Percentiles rank a stretch among this genome's conserved stretches.
phyloP scores from a whole-genome alignment of 2,329 filamentous ascomycete species.

The Phialocephala sp. region DNA sequence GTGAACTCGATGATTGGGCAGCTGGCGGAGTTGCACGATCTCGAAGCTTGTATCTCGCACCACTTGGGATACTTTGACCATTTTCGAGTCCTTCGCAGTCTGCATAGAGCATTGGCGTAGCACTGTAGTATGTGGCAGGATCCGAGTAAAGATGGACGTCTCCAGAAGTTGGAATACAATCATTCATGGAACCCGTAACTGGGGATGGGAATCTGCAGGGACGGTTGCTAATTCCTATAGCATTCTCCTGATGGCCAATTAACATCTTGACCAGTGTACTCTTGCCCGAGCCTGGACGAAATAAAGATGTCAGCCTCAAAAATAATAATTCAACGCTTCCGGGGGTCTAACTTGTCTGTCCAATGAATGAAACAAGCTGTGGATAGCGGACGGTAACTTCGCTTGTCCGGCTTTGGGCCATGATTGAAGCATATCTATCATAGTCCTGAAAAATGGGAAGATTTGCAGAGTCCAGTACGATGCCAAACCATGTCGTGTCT shows the following conservation, averaged over 20 bases:
- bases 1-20: too few relatives aligned
- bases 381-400: not conserved
- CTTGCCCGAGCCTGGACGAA: slow-evolving; percentile 3
- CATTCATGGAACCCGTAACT: not conserved
- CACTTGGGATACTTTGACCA: slow-evolving; percentile 10
- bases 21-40: too few relatives aligned
- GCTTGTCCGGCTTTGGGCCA: not conserved
- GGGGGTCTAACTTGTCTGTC: not conserved
- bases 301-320: not conserved
- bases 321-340: not conserved
- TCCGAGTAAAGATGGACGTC: slow-evolving; percentile 16
- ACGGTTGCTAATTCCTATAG: not conserved
- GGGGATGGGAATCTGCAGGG: not conserved
- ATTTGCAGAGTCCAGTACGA: not conserved
- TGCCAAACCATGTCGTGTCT: slow-evolving; percentile 9
- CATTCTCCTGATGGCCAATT: not conserved
- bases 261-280: slow-evolving; percentile 13
- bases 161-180: not conserved
- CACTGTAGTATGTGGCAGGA: not conserved
- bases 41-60: not conserved
- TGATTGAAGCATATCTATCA: not conserved
- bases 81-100: slow-evolving; percentile 23
- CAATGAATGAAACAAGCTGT: not conserved
- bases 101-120: slow-evolving; percentile 8
- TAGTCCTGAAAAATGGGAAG: not conserved